These are phyloP conservation scores for Euryodendron excelsum DNA, from an alignment of 148 eudicot genomes.

Conservation along the genomic window DNA sequence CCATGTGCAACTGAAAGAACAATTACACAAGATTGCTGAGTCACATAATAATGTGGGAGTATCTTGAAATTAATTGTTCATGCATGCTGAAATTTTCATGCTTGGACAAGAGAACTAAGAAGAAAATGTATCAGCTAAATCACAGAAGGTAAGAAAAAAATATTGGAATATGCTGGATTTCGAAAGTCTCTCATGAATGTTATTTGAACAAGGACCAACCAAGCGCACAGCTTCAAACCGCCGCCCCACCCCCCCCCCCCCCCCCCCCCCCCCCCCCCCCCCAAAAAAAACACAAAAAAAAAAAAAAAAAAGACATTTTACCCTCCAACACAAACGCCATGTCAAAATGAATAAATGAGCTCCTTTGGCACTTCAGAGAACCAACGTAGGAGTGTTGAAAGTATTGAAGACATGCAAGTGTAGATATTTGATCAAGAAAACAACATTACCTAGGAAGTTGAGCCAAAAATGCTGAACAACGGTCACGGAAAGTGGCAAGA, in stretches of 20 bases:
- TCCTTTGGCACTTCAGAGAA: not conserved
- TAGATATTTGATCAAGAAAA: not conserved
- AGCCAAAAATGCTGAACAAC: conserved; percentile 68
- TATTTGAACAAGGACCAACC: not conserved
- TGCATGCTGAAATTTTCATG: not conserved
- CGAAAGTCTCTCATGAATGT: not conserved
- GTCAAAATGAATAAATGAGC: not conserved
- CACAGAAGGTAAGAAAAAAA: not conserved
- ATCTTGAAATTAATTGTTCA: not conserved
- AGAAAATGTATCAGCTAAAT: not conserved
- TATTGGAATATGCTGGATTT: not conserved
- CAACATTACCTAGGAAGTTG: conserved; percentile 52
- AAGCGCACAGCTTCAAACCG: not conserved
- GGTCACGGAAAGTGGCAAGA: conserved; percentile 53
- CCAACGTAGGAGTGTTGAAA: not conserved
- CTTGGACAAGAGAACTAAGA: not conserved
- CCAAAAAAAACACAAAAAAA: too few relatives aligned
- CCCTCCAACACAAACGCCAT: not conserved
- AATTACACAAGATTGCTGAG: not conserved
- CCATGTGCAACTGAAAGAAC: not conserved
- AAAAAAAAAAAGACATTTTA: not conserved
- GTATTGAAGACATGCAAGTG: not conserved
- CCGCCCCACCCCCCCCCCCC: not conserved
- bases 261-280: too few relatives aligned
- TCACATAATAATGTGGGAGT: too few relatives aligned